Evolutionary conservation across 1,284 basidiomycete genomes (phyloP).

Genomic region (Exobasidium cylindrosporum): DNA sequence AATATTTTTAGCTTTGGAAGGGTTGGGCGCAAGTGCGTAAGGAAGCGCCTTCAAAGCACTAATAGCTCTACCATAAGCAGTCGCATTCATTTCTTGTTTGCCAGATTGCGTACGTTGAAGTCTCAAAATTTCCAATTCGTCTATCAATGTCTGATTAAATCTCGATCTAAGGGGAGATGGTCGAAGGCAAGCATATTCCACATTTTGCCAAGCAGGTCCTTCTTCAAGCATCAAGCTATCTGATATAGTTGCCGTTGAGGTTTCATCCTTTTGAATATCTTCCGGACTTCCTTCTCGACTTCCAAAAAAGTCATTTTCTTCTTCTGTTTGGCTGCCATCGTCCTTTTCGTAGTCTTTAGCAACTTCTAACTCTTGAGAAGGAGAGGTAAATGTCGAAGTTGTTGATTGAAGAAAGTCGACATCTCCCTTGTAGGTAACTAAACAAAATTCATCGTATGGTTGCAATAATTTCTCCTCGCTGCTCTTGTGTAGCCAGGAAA

Average conservation of each 20-base stretch:
- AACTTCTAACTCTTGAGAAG: background rate
- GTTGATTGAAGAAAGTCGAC: background rate
- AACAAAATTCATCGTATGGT: background rate
- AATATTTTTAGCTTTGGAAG: conserved; percentile 26
- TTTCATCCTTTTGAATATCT: background rate
- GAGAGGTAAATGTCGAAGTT: background rate
- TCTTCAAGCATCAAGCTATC: background rate
- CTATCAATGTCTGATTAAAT: conserved; percentile 41
- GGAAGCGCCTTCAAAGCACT: conserved; percentile 46
- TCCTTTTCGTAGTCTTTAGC: background rate
- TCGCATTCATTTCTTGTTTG: conserved; percentile 32
- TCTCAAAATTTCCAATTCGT: conserved; percentile 40
- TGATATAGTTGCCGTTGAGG: background rate
- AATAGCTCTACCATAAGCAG: conserved; percentile 49
- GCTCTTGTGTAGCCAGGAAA: conserved; percentile 1
- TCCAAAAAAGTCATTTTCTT: background rate
- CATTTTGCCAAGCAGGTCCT: conserved; percentile 24
- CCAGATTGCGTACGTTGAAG: conserved; percentile 39
- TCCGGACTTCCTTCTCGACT: conserved; percentile 1
- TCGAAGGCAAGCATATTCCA: conserved; percentile 33
- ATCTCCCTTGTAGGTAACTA: background rate
- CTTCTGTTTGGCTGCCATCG: background rate
- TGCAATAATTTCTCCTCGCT: background rate
- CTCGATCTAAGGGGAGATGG: conserved; percentile 37
- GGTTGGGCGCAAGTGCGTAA: conserved; percentile 24